Base-by-base conservation (phyloP, 2,329 filamentous ascomycete genomes). In the Xylariaceae sp. region DNA sequence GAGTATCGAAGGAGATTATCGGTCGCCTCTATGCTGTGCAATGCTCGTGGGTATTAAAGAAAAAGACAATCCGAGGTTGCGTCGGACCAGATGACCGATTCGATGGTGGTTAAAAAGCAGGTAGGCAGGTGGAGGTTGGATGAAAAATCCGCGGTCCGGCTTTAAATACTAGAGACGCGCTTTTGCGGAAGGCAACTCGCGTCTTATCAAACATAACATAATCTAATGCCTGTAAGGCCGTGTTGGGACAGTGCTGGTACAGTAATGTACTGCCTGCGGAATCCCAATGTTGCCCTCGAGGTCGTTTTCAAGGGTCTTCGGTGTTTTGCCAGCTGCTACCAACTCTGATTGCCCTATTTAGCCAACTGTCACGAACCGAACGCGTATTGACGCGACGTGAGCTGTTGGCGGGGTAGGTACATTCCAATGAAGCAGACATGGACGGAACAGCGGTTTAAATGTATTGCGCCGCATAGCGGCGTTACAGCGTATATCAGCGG, bases 161-260 rank as follows among this genome's bases (percentile, higher is more conserved):
- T 53, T 60, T 61, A 61, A 58, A 57, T 61, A n/a, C n/a, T n/a
- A 60, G 47, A 54, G 47, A 61, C 59, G 59, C 59, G 59, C 49
- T 56, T 43, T 54, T 44, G 44, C 47, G 34, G 21, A 50, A 44
- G 49, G 47, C 57, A 51, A 55, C 59, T 55, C 59, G 59, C 58
- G 59, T 61, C 47, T 40, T 55, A 51, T 19, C 41, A 43, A 43
- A 16, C 21, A 43, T 21, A 43, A 37, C 26, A 18, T 16, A 34
- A 9, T 30, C n/a, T 37, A 37, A 18, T 5, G n/a, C 36, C n/a
- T 43, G 21, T 29, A 29, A n/a, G 41, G 21, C 41, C 41, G 41
- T 43, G 41, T 43, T 13, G 21, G 16, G 26, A 43, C 41, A 43
- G 41, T 43, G 22, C 15, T 16, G 26, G 21, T 21, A 18, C 29